Evolutionary conservation across 495 filamentous ascomycete genomes (phyloP), one percentile per base, ranked within the genome.

Genomic region (Penicillium flavigenum): DNA sequence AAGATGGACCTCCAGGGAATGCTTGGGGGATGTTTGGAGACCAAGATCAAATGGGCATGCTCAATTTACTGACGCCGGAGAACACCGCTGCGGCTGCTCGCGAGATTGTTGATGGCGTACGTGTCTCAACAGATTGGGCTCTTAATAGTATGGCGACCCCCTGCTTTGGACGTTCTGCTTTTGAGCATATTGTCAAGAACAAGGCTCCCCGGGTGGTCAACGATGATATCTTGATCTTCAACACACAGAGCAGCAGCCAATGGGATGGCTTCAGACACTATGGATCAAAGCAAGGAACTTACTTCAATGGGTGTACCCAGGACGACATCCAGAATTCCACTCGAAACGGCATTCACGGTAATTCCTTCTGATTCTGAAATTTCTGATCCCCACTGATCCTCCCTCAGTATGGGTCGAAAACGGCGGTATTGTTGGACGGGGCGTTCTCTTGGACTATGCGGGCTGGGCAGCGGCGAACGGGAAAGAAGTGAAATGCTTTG

Each of bases 251-350:
- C 26, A 76, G 73, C 45, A 76, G 70, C 4, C 82, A 84, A 60
- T 83, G 81, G 82, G 81, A 83, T 73, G 80, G 81, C 7, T 79
- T 83, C 44, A 60, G 79, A 34, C 79, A 83, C 66, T 82, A 72
- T 60, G 78, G 76, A 69, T 59, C 46, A 57, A 72, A 79, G 34
- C 76, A 78, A 32, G 61, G 70, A 47, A 60, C 61, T 22, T 90
- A 83, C 60, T 89, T 85, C 63, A 87, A 87, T 42, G 85, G 85
- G 5, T 77, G 82, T 20, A 81, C 78, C 0, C 67, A 77, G 67
- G 69, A 80, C 2, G 81, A 86, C 10, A 81, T 90, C 45, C 76
- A 84, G 32, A 71, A 60, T 10, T 78, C 68, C 0, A 60, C 57
- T 7, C 64, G 67, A 7, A 66, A 75, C 34, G 76, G 76, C 3